Evolutionary conservation across 1,139 yeast genomes (phyloP).

Genomic region (Candida tunisiensis): DNA sequence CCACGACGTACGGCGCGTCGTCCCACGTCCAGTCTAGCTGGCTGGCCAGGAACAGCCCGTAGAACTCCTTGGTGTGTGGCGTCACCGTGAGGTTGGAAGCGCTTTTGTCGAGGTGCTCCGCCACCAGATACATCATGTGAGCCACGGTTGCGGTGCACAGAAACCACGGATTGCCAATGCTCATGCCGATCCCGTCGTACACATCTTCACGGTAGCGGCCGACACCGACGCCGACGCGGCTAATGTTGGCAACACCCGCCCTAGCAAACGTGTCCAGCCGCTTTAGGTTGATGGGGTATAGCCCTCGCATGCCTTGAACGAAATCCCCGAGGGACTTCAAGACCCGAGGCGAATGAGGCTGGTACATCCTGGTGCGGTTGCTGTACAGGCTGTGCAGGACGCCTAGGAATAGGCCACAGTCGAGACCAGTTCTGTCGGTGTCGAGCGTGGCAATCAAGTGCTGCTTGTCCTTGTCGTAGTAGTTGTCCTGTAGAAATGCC

Average conservation of each 20-base stretch:
- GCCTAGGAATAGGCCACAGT: constrained; percentile 44
- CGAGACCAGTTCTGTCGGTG: constrained; percentile 50
- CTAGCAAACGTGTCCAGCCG: neutral
- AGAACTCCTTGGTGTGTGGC: constrained; percentile 1
- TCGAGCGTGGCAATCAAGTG: constrained; percentile 20
- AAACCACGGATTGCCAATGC: constrained; percentile 94
- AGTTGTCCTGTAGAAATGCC: constrained; percentile 4
- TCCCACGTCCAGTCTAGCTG: too few relatives aligned
- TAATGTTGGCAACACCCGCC: neutral
- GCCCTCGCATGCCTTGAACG: constrained; percentile 46
- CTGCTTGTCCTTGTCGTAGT: constrained; percentile 18
- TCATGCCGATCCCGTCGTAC: constrained; percentile 60
- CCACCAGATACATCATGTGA: constrained; percentile 28
- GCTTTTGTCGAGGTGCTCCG: constrained; percentile 19
- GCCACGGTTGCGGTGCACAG: constrained; percentile 72
- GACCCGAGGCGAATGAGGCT: constrained; percentile 39
- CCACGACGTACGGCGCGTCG: neutral
- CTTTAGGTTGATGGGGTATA: constrained; percentile 53
- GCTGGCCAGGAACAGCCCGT: constrained; percentile 2
- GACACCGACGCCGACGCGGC: constrained; percentile 15
- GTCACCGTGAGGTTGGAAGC: constrained; percentile 6
- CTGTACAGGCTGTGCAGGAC: constrained; percentile 33
- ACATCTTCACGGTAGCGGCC: constrained; percentile 93
- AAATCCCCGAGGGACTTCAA: constrained; percentile 17
- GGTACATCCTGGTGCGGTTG: too few relatives aligned